Conservation (phyloP, 1,284 basidiomycete genomes). For the Xerocomus minutiporus region DNA sequence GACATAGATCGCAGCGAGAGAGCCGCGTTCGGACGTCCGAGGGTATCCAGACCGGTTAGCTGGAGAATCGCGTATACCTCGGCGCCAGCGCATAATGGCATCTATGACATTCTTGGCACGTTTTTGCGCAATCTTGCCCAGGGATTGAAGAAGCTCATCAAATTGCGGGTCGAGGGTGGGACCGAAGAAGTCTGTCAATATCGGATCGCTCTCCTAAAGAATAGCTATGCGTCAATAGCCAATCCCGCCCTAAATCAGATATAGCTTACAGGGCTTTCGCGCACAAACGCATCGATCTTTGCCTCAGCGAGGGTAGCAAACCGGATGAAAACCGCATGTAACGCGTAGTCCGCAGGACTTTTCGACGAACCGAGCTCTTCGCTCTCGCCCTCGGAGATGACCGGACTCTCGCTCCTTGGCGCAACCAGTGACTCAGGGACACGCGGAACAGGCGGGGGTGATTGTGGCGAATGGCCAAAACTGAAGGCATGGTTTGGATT, state of each 20-base stretch:
- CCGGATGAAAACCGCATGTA: constrained; percentile 81
- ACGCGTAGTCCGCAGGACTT: constrained; percentile 81
- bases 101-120: constrained; percentile 83
- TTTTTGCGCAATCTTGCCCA: constrained; percentile 84
- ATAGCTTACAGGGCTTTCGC: constrained; percentile 58
- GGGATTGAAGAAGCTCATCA: constrained; percentile 75
- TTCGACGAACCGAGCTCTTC: constrained; percentile 59
- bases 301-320: constrained; percentile 75
- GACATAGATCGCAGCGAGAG: constrained; percentile 79
- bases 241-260: neutral
- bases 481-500: constrained; percentile 23
- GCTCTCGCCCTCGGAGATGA: constrained; percentile 56
- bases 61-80: constrained; percentile 68
- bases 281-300: constrained; percentile 72
- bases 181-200: constrained; percentile 65
- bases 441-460: constrained; percentile 72
- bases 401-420: constrained; percentile 47
- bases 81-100: constrained; percentile 84
- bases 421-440: constrained; percentile 57
- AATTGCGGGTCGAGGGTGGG: constrained; percentile 70
- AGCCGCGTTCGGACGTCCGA: constrained; percentile 62
- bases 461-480: constrained; percentile 39
- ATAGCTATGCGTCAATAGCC: constrained; percentile 8
- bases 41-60: constrained; percentile 40
- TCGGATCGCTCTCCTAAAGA: constrained; percentile 61